phyloP scores from a whole-genome alignment of 2,329 filamentous ascomycete genomes.

The Exophiala dermatitidis region DNA sequence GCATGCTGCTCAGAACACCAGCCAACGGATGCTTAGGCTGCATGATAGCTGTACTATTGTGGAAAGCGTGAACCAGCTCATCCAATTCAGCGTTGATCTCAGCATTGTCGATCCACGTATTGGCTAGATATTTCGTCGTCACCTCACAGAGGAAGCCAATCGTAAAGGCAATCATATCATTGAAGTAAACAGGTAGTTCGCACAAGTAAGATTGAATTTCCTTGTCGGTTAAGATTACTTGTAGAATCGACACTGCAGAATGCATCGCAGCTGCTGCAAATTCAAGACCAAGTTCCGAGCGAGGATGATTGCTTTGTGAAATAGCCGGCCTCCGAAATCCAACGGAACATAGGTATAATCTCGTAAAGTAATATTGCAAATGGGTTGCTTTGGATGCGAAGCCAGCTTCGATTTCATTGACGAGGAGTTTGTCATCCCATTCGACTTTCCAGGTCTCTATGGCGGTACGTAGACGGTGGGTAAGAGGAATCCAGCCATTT shows the following conservation, averaged over 20 bases:
- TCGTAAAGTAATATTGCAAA: constrained; percentile 48
- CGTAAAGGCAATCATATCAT: constrained; percentile 42
- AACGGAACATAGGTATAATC: constrained; percentile 45
- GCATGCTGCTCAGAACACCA: constrained; percentile 27
- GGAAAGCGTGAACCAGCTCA: constrained; percentile 23
- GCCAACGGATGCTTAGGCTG: constrained; percentile 29
- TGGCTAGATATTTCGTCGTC: constrained; percentile 33
- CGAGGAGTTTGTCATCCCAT: constrained; percentile 42
- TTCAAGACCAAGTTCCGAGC: constrained; percentile 36
- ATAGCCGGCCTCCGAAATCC: constrained; percentile 32
- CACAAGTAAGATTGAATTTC: constrained; percentile 44
- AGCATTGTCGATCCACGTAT: constrained; percentile 28
- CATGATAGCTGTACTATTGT: constrained; percentile 27
- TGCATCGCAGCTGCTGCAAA: constrained; percentile 42
- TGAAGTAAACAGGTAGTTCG: constrained; percentile 40
- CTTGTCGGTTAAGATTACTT: constrained; percentile 41
- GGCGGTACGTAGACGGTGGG: constrained; percentile 38
- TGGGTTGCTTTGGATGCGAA: constrained; percentile 46
- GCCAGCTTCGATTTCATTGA: constrained; percentile 43
- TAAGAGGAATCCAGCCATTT: constrained; percentile 42
- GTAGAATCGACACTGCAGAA: constrained; percentile 42
- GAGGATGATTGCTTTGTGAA: constrained; percentile 29
- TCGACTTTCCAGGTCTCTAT: constrained; percentile 48
- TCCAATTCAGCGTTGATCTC: constrained; percentile 27
- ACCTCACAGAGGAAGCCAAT: constrained; percentile 40